Conservation (phyloP, 2,329 filamentous ascomycete species). For the Bipolaris cookei region DNA sequence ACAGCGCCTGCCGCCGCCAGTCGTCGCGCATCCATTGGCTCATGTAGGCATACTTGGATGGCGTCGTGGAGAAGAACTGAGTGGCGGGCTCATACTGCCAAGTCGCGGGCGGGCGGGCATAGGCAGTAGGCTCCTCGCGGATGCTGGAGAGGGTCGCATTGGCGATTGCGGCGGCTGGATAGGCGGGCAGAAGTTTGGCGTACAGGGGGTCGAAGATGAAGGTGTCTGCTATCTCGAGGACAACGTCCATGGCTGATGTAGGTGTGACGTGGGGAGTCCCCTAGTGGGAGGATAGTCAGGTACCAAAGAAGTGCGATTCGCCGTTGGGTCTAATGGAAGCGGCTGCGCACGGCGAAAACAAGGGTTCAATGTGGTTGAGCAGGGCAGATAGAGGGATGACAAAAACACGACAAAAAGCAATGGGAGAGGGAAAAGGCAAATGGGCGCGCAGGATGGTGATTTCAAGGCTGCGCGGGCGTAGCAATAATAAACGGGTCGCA, state of each 20-base stretch:
- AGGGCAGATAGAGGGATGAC: neutral
- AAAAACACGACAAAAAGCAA: neutral
- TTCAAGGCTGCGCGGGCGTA: conserved; percentile 10
- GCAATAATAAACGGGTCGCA: conserved; percentile 14
- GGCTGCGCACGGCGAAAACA: conserved; percentile 5
- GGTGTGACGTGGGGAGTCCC: conserved; percentile 16
- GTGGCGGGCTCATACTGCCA: conserved; percentile 78
- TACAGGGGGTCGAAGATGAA: conserved; percentile 82
- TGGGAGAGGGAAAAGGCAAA: conserved; percentile 1
- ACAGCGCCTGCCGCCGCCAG: conserved; percentile 73
- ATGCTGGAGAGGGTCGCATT: conserved; percentile 65
- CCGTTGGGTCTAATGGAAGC: conserved; percentile 10
- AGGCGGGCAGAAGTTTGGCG: conserved; percentile 68
- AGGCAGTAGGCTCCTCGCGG: conserved; percentile 47
- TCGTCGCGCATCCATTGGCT: conserved; percentile 81
- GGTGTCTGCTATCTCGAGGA: conserved; percentile 84
- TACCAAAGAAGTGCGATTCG: conserved; percentile 30
- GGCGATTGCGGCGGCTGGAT: conserved; percentile 55
- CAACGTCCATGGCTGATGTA: conserved; percentile 76
- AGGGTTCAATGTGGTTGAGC: neutral
- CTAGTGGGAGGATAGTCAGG: conserved; percentile 25
- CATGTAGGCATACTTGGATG: conserved; percentile 77
- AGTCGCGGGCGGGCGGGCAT: conserved; percentile 33
- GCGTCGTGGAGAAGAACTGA: conserved; percentile 70
- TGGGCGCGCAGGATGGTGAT: conserved; percentile 11